These are phyloP conservation scores for Thinopyrum obtusiflorum DNA, from an alignment of 202 grass and related monocot genomes.

Conservation along the genomic window DNA sequence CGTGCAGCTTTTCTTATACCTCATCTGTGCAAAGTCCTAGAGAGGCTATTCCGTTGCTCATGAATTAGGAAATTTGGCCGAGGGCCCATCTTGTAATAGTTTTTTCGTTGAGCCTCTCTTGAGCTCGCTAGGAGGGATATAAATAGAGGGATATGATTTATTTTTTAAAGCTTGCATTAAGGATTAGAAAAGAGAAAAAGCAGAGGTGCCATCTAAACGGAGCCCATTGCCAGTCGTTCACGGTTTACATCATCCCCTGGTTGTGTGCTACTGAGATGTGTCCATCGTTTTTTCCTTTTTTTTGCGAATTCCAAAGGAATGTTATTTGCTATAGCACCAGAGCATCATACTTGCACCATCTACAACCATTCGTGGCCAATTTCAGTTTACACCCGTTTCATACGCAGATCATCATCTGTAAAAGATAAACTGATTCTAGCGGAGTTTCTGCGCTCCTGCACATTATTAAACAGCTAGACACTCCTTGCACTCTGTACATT, in stretches of 20 bases:
- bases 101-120: no score
- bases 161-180: no score
- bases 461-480: neutral
- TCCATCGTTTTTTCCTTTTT: neutral
- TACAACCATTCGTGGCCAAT: neutral
- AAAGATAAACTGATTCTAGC: neutral
- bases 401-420: neutral
- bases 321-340: neutral
- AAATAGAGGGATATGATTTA: no score
- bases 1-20: no score
- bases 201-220: neutral
- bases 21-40: no score
- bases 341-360: neutral
- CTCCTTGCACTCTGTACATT: neutral
- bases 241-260: neutral
- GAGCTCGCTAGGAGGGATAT: no score
- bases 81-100: no score
- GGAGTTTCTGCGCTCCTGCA: neutral
- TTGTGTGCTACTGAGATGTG: no score
- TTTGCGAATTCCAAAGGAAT: neutral
- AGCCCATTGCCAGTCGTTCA: neutral
- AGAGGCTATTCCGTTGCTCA: no score
- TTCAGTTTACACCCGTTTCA: neutral
- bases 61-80: no score
- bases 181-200: no score